Conservation (phyloP, 148 eudicot species). For the Rhododendron ovatum region DNA sequence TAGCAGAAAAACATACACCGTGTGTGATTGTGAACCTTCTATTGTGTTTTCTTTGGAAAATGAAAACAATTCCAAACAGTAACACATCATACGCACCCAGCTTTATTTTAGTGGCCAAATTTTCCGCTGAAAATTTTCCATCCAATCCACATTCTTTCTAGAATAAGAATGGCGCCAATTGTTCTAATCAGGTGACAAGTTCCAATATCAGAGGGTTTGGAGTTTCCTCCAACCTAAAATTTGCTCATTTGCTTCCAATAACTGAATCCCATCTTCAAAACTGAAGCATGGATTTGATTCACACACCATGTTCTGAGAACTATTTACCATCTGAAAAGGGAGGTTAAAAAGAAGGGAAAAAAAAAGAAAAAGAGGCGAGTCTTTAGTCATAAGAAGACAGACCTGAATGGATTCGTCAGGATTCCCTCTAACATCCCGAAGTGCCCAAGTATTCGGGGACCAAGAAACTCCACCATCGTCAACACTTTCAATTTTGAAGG, state of each 20-base stretch:
- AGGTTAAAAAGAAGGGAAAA: neutral
- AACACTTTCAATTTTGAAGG: conserved; percentile 31
- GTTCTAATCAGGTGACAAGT: neutral
- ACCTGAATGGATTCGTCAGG: conserved; percentile 64
- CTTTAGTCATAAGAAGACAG: neutral
- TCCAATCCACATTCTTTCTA: neutral
- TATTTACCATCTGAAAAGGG: neutral
- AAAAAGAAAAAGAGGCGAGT: neutral
- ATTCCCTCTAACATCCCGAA: conserved; percentile 45
- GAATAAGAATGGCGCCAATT: neutral
- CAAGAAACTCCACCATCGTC: conserved; percentile 43
- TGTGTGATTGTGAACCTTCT: neutral
- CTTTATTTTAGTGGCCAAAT: neutral
- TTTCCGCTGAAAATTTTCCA: neutral
- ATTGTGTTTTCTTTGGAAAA: neutral
- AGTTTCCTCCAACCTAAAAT: neutral
- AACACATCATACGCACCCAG: neutral
- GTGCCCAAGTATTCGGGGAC: conserved; percentile 61
- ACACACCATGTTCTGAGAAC: neutral
- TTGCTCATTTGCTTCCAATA: neutral
- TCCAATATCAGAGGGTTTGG: neutral
- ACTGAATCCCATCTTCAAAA: neutral
- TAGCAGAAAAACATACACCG: neutral
- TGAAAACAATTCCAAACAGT: neutral
- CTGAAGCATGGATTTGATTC: neutral